phyloP scores from a whole-genome alignment of 2,329 filamentous ascomycete genomes.

The Claviceps fusiformis region DNA sequence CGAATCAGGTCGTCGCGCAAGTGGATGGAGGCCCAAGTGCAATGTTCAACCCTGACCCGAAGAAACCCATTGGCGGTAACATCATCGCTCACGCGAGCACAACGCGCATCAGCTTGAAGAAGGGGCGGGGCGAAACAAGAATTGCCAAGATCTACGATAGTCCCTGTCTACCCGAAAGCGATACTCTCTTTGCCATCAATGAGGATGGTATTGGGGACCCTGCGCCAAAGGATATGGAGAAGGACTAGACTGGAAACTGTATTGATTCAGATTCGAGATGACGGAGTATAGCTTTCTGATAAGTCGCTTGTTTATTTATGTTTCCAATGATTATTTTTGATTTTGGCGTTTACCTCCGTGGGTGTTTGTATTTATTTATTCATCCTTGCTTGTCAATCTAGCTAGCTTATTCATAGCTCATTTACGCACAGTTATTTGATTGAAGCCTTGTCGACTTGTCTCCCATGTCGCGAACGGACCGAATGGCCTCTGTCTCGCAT shows the following conservation, averaged over 20 bases:
- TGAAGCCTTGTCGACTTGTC: background rate
- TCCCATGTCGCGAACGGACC: no score
- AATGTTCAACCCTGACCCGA: constrained; percentile 99
- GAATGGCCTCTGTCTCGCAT: no score
- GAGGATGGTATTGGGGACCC: constrained; percentile 96
- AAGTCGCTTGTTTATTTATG: constrained; percentile 11
- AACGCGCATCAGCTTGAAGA: constrained; percentile 86
- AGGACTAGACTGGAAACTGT: constrained; percentile 36
- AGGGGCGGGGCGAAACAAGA: constrained; percentile 86
- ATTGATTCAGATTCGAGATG: constrained; percentile 7
- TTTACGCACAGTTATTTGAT: background rate
- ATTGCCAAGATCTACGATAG: constrained; percentile 99
- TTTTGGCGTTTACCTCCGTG: constrained; percentile 17
- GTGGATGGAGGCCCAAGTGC: constrained; percentile 90
- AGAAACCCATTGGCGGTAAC: constrained; percentile 97
- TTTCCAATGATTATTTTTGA: no score
- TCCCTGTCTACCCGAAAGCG: constrained; percentile 89
- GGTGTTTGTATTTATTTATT: background rate
- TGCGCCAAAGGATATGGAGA: constrained; percentile 87
- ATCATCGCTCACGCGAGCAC: constrained; percentile 98
- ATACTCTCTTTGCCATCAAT: constrained; percentile 91
- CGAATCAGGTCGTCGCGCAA: constrained; percentile 96
- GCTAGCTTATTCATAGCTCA: background rate
- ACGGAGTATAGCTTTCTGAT: background rate
- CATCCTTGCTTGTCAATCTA: background rate